Base-by-base conservation (phyloP, 192 early-diverging fungal species). In the Chytriomyces hyalinus region DNA sequence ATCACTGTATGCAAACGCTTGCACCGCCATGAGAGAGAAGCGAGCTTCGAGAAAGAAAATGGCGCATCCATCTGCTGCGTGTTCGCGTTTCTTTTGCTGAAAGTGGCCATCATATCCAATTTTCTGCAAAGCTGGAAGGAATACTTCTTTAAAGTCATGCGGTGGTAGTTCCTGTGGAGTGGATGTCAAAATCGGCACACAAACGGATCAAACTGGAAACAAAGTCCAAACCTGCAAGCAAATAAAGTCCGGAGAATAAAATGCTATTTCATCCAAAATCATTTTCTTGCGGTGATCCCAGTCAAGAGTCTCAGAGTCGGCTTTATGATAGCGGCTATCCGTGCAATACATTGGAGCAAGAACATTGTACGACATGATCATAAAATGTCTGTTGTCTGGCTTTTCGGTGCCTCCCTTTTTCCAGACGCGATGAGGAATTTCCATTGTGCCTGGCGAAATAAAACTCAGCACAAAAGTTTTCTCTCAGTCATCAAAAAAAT, bases 51-150 rank as follows among this genome's bases (percentile, higher is more conserved):
- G 67, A 65, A 83, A 87, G 59, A 87, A 87, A 10, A 79, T 88
- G 6, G 85, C 85, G 70, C 84, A 86, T 43, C 85, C 85, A 67
- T 87, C 84, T 17, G 80, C 73, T n/a, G 78, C 67, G 49, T 86
- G 74, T 49, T 79, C 75, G 17, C 81, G 77, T 46, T 85, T 83
- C 64, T 87, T 85, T 45, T 57, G 80, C 49, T 84, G 84, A 73
- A 80, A 87, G 43, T 82, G 75, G 36, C 85, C 84, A 60, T 84
- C 83, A 69, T 87, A 87, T 28, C 85, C 85, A 57, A 81, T 73
- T 15, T 70, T 63, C 65, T 83, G 82, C 22, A 87, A 66, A 17
- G 73, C 17, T 26, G 86, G 85, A 6, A 85, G 75, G 60, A 87
- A 82, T n/a, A 73, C 68, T 20, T 76, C 70, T 48, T 82, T 78